Conservation (phyloP, 164 flowering plant genomes). For the Piper betle region DNA sequence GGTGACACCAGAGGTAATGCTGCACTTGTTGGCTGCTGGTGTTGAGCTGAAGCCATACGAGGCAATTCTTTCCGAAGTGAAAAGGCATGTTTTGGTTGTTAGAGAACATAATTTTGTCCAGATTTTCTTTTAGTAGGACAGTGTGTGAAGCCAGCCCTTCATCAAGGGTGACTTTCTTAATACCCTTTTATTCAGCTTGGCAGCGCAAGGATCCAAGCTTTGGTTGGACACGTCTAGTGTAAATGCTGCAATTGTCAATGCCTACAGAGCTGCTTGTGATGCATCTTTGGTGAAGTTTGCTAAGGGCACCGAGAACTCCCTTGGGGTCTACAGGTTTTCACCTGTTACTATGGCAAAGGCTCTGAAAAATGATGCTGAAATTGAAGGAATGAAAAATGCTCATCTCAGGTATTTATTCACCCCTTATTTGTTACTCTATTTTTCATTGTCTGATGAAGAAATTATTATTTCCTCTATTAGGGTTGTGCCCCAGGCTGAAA, state of each 20-base stretch:
- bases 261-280: constrained; percentile 49
- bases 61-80: constrained; percentile 62
- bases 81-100: constrained; percentile 26
- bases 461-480: no score
- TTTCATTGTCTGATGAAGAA: no score
- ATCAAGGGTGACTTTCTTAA: neutral
- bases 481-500: no score
- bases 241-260: constrained; percentile 70
- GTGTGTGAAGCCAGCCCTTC: neutral
- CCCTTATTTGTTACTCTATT: neutral
- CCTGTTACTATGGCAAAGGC: constrained; percentile 74
- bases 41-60: constrained; percentile 73
- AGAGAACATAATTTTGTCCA: neutral
- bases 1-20: constrained; percentile 56
- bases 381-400: constrained; percentile 74
- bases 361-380: constrained; percentile 70
- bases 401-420: constrained; percentile 55
- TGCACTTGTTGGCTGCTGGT: constrained; percentile 60
- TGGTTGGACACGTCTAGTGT: constrained; percentile 79
- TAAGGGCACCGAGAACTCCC: constrained; percentile 21
- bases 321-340: constrained; percentile 41
- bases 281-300: constrained; percentile 14
- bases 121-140: neutral
- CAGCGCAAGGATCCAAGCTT: constrained; percentile 40
- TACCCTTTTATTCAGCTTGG: constrained; percentile 43